phyloP scores from a whole-genome alignment of 192 early-diverging fungal genomes.

The Rhizophlyctis rosea region DNA sequence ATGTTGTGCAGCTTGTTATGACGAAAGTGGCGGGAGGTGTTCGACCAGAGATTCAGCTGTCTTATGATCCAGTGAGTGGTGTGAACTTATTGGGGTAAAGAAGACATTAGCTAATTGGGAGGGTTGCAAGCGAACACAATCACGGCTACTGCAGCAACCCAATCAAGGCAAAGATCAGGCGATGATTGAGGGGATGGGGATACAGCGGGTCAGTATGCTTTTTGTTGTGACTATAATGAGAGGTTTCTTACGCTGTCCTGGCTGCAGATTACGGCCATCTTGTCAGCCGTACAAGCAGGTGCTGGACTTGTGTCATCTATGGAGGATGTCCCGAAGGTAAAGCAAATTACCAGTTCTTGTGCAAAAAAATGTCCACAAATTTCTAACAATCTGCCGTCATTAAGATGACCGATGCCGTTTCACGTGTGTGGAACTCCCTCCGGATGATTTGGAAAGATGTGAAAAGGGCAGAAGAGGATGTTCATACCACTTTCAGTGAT shows the following conservation, averaged over 20 bases:
- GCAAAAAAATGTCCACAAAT: neutral
- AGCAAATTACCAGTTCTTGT: neutral
- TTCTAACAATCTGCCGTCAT: neutral
- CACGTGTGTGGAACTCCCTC: conserved; percentile 19
- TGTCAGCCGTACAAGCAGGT: neutral
- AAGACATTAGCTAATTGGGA: neutral
- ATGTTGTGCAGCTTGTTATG: conserved; percentile 10
- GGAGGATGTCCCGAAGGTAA: neutral
- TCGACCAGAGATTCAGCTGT: conserved; percentile 4
- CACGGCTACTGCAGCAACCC: too few relatives aligned
- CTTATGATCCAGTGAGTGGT: neutral
- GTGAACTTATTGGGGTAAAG: neutral
- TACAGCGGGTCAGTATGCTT: neutral
- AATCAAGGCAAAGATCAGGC: too few relatives aligned
- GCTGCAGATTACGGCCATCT: neutral
- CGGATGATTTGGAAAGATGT: conserved; percentile 12
- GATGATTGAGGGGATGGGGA: neutral
- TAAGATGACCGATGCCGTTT: conserved; percentile 8
- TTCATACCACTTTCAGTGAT: neutral
- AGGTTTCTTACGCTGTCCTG: neutral
- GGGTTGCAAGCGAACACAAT: too few relatives aligned
- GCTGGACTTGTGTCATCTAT: neutral
- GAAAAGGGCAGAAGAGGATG: conserved; percentile 14
- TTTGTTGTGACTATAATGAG: neutral
- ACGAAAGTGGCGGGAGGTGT: conserved; percentile 6